Conservation (phyloP, 441 rosid genomes). For the Populus hybrid region DNA sequence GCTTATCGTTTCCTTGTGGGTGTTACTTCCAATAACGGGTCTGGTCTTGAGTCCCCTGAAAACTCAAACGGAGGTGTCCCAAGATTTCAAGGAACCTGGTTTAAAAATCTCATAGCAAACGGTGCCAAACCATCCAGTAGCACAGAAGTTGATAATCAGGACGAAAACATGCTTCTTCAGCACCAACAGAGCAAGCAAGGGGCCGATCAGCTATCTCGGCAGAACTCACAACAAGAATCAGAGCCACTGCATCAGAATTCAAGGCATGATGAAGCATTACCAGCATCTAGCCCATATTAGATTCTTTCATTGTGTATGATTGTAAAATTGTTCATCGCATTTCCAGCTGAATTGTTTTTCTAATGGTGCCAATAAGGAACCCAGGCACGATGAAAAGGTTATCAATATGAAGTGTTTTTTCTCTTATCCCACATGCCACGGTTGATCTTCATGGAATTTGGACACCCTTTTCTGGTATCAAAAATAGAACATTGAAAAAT, state of each 20-base stretch:
- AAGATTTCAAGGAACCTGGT: slow-evolving; percentile 72
- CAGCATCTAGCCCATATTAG: slow-evolving; percentile 4
- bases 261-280: slow-evolving; percentile 20
- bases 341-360: slow-evolving; percentile 9
- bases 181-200: slow-evolving; percentile 22
- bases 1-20: slow-evolving; percentile 83
- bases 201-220: slow-evolving; percentile 16
- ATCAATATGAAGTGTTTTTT: slow-evolving; percentile 7
- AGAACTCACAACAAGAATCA: slow-evolving; percentile 20
- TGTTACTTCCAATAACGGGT: slow-evolving; percentile 45
- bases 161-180: slow-evolving; percentile 21
- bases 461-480: background rate
- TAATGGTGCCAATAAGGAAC: background rate
- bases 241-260: slow-evolving; percentile 18
- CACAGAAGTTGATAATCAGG: slow-evolving; percentile 38
- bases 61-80: slow-evolving; percentile 57
- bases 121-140: slow-evolving; percentile 81
- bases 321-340: slow-evolving; percentile 32
- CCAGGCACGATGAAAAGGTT: background rate
- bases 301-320: slow-evolving; percentile 34
- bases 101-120: slow-evolving; percentile 59
- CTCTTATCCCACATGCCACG: background rate
- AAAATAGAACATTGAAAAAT: background rate
- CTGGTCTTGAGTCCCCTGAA: slow-evolving; percentile 45
- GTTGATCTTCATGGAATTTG: background rate